Evolutionary conservation across 2,329 filamentous ascomycete genomes (phyloP).

Genomic region (Penicillium psychrosexuale): DNA sequence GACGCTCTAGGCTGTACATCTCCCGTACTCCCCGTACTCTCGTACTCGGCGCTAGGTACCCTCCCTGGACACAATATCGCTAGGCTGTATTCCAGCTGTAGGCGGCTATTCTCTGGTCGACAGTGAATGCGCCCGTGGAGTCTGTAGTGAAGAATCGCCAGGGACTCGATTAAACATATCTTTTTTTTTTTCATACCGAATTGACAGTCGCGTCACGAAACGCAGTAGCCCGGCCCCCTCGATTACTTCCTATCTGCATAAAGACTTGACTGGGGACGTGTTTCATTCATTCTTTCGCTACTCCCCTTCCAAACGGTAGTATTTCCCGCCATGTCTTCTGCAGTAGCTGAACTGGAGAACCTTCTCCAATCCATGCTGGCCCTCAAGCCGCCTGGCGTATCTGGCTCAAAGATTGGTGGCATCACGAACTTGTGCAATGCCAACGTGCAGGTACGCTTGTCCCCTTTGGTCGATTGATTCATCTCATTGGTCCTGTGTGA

Average conservation of each 20-base stretch:
- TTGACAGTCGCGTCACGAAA: background rate
- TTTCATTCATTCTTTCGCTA: background rate
- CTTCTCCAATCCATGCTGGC: slow-evolving; percentile 87
- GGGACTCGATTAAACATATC: slow-evolving; percentile 25
- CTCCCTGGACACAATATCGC: slow-evolving; percentile 29
- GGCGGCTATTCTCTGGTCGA: slow-evolving; percentile 32
- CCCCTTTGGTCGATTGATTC: slow-evolving; percentile 2
- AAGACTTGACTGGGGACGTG: background rate
- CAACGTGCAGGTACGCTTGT: slow-evolving; percentile 74
- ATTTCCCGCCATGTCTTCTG: slow-evolving; percentile 62
- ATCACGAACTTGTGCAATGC: slow-evolving; percentile 84
- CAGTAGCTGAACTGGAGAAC: slow-evolving; percentile 86
- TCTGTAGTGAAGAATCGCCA: slow-evolving; percentile 39
- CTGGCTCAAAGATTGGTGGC: slow-evolving; percentile 82
- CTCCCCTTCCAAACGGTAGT: slow-evolving; percentile 20
- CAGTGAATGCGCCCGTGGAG: slow-evolving; percentile 33
- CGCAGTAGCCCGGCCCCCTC: slow-evolving; percentile 12
- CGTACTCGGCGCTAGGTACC: slow-evolving; percentile 35
- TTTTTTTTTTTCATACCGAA: slow-evolving; percentile 15
- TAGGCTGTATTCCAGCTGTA: slow-evolving; percentile 43
- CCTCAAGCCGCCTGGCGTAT: slow-evolving; percentile 90
- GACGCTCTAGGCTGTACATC: slow-evolving; percentile 33
- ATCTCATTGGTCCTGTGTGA: slow-evolving; percentile 2
- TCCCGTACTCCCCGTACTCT: slow-evolving; percentile 29
- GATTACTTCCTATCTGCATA: slow-evolving; percentile 8